Percentiles rank a stretch among this genome's conserved stretches.
Conservation (phyloP, 2,329 filamentous ascomycete species). For the Botrytis tulipae region DNA sequence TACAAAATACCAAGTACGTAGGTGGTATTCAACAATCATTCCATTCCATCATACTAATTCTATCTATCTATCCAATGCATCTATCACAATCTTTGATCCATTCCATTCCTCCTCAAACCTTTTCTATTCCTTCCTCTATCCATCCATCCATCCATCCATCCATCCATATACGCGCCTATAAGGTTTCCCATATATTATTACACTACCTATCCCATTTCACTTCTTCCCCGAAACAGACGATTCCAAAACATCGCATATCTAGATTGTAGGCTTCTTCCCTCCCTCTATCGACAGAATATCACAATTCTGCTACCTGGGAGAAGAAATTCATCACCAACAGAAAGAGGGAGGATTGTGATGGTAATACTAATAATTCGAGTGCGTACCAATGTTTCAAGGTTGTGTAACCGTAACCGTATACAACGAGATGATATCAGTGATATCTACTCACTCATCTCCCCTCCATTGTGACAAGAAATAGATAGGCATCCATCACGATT, state of each 20-base stretch:
- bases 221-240: fast-evolving
- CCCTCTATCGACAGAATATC: no score
- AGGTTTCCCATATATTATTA: background rate
- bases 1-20: background rate
- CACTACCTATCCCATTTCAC: background rate
- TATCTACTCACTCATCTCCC: background rate
- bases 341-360: background rate
- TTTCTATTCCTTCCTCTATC: background rate
- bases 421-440: background rate
- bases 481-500: background rate
- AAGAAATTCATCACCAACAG: background rate
- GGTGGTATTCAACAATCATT: background rate
- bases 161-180: background rate
- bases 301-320: background rate
- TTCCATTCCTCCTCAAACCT: background rate
- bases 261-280: no score
- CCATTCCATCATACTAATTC: background rate
- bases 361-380: no score
- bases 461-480: no score
- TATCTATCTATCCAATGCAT: background rate
- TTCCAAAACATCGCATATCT: background rate
- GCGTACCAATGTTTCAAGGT: no score
- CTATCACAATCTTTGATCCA: background rate
- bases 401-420: background rate
- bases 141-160: background rate